phyloP scores from a whole-genome alignment of 31 red algal species.

The Asparagopsis taxiformis region DNA sequence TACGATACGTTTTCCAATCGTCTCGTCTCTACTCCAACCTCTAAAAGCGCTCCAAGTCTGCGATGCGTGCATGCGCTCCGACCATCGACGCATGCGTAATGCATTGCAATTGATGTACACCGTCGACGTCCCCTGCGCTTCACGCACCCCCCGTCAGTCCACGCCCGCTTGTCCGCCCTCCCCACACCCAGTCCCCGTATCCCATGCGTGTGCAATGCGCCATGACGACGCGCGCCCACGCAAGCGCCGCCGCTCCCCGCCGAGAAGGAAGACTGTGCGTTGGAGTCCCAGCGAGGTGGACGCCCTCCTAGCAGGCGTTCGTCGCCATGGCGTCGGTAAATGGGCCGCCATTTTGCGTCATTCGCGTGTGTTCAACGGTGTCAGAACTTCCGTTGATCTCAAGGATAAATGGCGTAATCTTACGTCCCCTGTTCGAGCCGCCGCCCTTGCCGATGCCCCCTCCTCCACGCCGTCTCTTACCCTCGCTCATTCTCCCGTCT shows the following conservation, averaged over 20 bases:
- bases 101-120: no score
- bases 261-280: constrained; percentile 55
- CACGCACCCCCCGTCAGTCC: neutral
- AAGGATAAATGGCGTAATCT: constrained; percentile 76
- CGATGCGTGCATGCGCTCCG: no score
- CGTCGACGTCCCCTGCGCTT: no score
- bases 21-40: no score
- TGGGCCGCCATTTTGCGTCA: constrained; percentile 58
- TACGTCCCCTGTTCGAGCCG: constrained; percentile 39
- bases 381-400: constrained; percentile 54
- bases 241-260: constrained; percentile 26
- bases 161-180: neutral
- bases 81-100: no score
- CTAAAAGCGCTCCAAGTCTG: no score
- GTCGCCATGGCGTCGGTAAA: constrained; percentile 46
- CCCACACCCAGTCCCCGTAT: neutral
- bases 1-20: no score
- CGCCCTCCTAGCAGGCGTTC: constrained; percentile 57
- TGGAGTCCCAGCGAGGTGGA: constrained; percentile 53
- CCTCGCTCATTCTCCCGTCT: neutral
- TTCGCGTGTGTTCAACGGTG: constrained; percentile 51
- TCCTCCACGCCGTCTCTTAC: neutral
- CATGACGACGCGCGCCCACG: constrained; percentile 24
- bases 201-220: constrained; percentile 4
- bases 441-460: constrained; percentile 17